phyloP scores from a whole-genome alignment of 805 yeast genomes.

The Saturnispora besseyi region DNA sequence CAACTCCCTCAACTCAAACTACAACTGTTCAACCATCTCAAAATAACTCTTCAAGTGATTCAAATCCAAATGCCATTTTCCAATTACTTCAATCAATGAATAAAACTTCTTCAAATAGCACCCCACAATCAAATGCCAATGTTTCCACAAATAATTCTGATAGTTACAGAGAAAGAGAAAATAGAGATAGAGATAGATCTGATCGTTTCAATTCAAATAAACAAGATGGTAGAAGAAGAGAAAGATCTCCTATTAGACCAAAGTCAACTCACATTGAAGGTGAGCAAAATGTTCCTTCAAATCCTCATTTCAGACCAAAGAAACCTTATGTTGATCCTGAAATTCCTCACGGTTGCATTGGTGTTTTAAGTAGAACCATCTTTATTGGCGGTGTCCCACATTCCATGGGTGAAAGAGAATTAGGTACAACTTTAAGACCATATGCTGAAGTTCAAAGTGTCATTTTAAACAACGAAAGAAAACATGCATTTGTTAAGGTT shows the following conservation, averaged over 20 bases:
- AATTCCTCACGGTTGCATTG: slow-evolving; percentile 69
- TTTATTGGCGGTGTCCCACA: slow-evolving; percentile 92
- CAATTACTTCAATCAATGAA: slow-evolving; percentile 46
- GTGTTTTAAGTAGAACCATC: slow-evolving; percentile 80
- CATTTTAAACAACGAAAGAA: slow-evolving; percentile 77
- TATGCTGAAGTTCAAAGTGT: slow-evolving; percentile 89
- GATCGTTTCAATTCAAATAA: not conserved
- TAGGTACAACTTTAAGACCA: slow-evolving; percentile 66
- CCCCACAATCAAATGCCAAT: not conserved
- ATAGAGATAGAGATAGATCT: slow-evolving; percentile 20
- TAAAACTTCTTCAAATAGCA: slow-evolving; percentile 9
- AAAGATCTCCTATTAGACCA: slow-evolving; percentile 36
- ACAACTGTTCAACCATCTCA: slow-evolving; percentile 22
- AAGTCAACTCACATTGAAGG: slow-evolving; percentile 35
- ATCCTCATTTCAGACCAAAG: slow-evolving; percentile 69
- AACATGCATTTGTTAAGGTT: slow-evolving; percentile 93
- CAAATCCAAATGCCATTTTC: slow-evolving; percentile 37
- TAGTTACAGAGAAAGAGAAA: slow-evolving; percentile 20
- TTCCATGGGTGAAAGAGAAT: slow-evolving; percentile 65
- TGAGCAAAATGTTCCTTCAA: slow-evolving; percentile 61
- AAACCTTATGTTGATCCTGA: slow-evolving; percentile 60
- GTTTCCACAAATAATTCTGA: slow-evolving; percentile 17
- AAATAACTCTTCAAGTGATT: slow-evolving; percentile 12
- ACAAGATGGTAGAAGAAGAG: slow-evolving; percentile 38
- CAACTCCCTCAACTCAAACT: slow-evolving; percentile 22